Conservation (phyloP, 495 filamentous ascomycete species). For the Delitschia confertaspora region DNA sequence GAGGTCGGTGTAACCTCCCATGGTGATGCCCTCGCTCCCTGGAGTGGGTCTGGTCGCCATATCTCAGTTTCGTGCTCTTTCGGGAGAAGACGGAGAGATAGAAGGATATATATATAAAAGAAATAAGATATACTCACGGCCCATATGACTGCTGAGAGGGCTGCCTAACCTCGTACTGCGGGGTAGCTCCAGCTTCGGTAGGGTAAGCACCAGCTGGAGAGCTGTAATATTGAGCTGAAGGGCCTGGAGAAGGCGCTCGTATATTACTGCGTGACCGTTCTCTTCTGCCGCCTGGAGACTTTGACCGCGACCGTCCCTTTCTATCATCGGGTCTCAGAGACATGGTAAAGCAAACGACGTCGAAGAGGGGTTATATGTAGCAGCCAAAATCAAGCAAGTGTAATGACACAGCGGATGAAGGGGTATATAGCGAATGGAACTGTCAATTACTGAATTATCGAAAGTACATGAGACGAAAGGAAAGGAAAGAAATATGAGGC, state of each 20-base stretch:
- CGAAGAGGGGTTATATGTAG: no score
- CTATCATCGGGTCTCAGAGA: conserved; percentile 24
- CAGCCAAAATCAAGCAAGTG: no score
- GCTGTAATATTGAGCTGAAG: conserved; percentile 17
- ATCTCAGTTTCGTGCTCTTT: conserved; percentile 5
- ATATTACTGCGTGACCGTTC: conserved; percentile 27
- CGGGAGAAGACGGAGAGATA: background rate
- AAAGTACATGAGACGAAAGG: background rate
- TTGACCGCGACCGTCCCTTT: conserved; percentile 26
- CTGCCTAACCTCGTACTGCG: conserved; percentile 28
- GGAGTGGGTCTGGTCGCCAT: conserved; percentile 17
- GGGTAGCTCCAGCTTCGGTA: conserved; percentile 13
- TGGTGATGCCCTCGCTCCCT: conserved; percentile 24
- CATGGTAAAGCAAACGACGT: conserved; percentile 8
- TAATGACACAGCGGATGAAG: no score
- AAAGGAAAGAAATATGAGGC: background rate
- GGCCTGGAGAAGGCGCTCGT: conserved; percentile 25
- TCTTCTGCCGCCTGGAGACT: conserved; percentile 21
- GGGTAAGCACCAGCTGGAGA: conserved; percentile 7
- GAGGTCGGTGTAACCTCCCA: conserved; percentile 33
- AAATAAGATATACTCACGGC: conserved; percentile 8
- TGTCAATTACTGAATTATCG: background rate
- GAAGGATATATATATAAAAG: background rate
- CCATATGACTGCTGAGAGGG: conserved; percentile 20
- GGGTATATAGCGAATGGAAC: no score